These are phyloP conservation scores for Musa itinerans DNA, from an alignment of 176 grass and related monocot genomes.

Conservation along the genomic window DNA sequence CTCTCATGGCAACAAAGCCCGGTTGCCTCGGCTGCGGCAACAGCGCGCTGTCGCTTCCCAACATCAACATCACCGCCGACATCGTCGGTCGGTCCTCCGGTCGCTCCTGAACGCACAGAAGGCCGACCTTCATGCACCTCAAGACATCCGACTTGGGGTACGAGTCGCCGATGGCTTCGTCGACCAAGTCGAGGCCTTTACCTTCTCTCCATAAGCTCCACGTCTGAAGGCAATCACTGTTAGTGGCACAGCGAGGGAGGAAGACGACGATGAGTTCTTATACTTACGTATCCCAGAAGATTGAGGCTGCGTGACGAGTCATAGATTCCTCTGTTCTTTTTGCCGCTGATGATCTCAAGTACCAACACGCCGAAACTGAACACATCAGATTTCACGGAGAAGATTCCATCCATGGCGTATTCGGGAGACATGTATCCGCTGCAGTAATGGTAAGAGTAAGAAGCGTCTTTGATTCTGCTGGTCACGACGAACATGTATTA, in stretches of 20 bases:
- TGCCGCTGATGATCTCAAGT: constrained; percentile 25
- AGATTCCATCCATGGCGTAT: no score
- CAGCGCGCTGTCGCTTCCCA: constrained; percentile 27
- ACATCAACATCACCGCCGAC: constrained; percentile 38
- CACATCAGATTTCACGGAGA: constrained; percentile 2
- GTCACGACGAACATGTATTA: neutral
- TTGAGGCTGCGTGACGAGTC: constrained; percentile 30
- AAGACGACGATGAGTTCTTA: neutral
- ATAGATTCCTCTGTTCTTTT: no score
- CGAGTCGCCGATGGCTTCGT: constrained; percentile 19
- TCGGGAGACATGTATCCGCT: no score
- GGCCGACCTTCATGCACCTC: constrained; percentile 36
- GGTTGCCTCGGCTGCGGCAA: no score
- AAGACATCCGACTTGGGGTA: neutral
- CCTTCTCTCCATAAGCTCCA: constrained; percentile 29
- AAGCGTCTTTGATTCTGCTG: no score
- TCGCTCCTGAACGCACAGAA: constrained; percentile 57
- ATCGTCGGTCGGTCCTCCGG: constrained; percentile 51
- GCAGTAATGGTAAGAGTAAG: no score
- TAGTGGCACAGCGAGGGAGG: no score
- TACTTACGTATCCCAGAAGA: constrained; percentile 52
- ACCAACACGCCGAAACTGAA: constrained; percentile 59
- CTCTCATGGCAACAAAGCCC: no score
- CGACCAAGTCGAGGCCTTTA: constrained; percentile 17
- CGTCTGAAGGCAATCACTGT: constrained; percentile 13